Percentiles rank a stretch among this genome's conserved stretches.
phyloP scores from a whole-genome alignment of 2,329 filamentous ascomycete genomes.

The Calonectria hongkongensis region DNA sequence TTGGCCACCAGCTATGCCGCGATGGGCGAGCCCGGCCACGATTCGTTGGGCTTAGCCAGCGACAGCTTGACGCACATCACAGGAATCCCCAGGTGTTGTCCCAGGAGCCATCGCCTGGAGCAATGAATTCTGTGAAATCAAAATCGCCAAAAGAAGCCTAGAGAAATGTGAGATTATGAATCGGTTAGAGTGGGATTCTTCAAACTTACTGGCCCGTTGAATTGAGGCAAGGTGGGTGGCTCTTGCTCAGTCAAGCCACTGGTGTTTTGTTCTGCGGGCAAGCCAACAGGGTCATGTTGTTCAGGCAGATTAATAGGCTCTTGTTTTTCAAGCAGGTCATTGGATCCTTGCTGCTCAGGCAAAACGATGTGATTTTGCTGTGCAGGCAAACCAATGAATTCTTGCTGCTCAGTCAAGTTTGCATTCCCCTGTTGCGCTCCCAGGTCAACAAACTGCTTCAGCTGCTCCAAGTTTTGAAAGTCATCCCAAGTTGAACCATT shows the following conservation, averaged over 20 bases:
- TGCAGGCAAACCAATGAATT: neutral
- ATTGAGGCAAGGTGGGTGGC: neutral
- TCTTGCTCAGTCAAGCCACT: neutral
- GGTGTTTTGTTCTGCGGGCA: neutral
- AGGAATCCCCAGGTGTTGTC: neutral
- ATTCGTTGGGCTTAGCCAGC: neutral
- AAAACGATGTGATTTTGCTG: neutral
- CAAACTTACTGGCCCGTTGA: neutral
- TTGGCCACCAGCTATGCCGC: no score
- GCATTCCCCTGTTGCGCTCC: neutral
- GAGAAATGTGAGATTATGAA: neutral
- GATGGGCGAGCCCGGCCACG: no score
- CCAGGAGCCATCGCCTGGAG: neutral
- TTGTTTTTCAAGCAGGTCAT: neutral
- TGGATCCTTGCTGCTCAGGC: neutral
- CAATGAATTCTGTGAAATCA: neutral
- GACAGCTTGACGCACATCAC: neutral
- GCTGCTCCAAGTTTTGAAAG: neutral
- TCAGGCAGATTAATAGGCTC: neutral
- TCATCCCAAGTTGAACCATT: neutral
- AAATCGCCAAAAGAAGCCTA: neutral
- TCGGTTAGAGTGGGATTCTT: no score
- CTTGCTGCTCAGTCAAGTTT: neutral
- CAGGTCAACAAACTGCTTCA: neutral
- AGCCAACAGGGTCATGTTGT: neutral